Percentiles rank a stretch among this genome's conserved stretches.
Evolutionary conservation across 164 flowering plant genomes (phyloP).

Genomic region (Kingdonia uniflora): DNA sequence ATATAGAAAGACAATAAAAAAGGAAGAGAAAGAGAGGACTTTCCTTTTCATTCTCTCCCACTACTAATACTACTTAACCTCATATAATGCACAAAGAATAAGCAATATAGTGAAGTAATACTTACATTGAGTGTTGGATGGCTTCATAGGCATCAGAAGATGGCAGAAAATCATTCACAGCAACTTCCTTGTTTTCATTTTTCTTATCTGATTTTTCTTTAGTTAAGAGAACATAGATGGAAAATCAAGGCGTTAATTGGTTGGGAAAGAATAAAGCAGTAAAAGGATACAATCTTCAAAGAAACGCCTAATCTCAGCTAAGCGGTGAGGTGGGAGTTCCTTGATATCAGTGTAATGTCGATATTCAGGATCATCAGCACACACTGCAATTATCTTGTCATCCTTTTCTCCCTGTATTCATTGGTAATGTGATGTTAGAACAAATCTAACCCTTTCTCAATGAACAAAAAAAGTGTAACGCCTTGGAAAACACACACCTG

Average conservation of each 20-base stretch:
- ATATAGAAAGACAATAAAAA: too few species aligned
- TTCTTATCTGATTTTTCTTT: conserved; percentile 50
- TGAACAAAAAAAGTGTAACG: neutral
- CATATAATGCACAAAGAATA: too few species aligned
- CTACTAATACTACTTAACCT: too few species aligned
- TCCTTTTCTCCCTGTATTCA: conserved; percentile 65
- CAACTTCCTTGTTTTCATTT: conserved; percentile 85
- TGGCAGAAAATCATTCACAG: conserved; percentile 73
- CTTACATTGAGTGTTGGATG: conserved; percentile 69
- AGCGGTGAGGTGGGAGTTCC: conserved; percentile 80
- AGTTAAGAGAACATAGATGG: conserved; percentile 20
- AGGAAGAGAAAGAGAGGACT: too few species aligned
- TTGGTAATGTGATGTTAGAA: neutral
- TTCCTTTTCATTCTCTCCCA: too few species aligned
- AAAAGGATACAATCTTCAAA: conserved; percentile 80
- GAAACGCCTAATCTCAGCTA: conserved; percentile 79
- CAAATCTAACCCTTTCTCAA: neutral
- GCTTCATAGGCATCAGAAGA: conserved; percentile 53
- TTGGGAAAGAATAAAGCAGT: too few species aligned
- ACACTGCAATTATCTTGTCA: conserved; percentile 83
- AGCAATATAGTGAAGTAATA: neutral
- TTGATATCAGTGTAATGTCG: conserved; percentile 67
- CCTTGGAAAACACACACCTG: conserved; percentile 30
- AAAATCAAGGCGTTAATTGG: too few species aligned
- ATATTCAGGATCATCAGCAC: conserved; percentile 88